Evolutionary conservation across 345 rosid species (phyloP).

Genomic region (Arabidopsis arenosa): DNA sequence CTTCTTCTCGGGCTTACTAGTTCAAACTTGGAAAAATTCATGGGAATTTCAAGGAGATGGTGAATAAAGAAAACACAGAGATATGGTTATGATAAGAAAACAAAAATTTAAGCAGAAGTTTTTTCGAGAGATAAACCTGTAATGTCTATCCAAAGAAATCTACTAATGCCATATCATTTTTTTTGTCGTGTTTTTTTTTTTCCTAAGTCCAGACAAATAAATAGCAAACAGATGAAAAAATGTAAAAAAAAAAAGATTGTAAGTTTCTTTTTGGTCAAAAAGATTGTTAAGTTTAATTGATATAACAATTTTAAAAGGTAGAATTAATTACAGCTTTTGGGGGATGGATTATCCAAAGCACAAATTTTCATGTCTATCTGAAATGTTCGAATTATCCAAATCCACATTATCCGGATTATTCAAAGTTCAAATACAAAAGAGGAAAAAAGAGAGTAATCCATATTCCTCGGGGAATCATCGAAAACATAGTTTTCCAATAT

Average conservation of each 20-base stretch:
- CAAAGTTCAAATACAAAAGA: background rate
- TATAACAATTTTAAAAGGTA: no score
- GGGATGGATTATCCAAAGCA: background rate
- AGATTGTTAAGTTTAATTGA: background rate
- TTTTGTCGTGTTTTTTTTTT: background rate
- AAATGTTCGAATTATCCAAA: background rate
- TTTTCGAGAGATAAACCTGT: background rate
- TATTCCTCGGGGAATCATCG: background rate
- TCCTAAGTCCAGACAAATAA: background rate
- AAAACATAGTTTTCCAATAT: background rate
- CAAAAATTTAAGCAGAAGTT: background rate
- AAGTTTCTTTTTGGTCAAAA: background rate
- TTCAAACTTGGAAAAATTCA: conserved; percentile 12
- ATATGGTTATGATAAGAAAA: background rate
- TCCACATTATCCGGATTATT: background rate
- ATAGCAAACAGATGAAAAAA: background rate
- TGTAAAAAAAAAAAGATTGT: background rate
- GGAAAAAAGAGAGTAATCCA: background rate
- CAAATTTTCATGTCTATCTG: background rate
- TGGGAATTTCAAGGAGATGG: background rate
- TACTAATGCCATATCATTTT: background rate
- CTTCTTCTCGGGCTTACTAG: background rate
- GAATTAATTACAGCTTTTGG: no score
- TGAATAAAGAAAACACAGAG: background rate
- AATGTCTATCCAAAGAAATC: background rate